Evolutionary conservation across 2,329 filamentous ascomycete genomes (phyloP).

Genomic region (Aureobasidium zeae): DNA sequence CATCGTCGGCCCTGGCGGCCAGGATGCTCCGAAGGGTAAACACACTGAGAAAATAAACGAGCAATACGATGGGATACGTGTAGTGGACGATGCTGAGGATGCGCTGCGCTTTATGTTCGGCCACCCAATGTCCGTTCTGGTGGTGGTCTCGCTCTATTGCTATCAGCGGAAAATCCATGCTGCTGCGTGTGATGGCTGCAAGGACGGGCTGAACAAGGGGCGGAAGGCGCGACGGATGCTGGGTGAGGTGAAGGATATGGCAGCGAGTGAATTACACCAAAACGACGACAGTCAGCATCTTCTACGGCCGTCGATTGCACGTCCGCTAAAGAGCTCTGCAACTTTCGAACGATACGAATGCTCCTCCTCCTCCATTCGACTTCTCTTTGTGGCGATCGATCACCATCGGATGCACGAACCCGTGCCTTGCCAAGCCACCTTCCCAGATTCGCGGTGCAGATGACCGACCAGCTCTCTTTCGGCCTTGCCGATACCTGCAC

Average conservation of each 20-base stretch:
- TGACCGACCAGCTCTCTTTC: no score
- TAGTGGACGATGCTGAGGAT: conserved; percentile 44
- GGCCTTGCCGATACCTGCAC: no score
- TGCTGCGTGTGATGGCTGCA: not conserved
- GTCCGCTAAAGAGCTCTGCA: no score
- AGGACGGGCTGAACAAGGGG: not conserved
- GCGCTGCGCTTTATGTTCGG: conserved; percentile 34
- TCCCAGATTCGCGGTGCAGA: conserved; percentile 5
- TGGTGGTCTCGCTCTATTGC: conserved; percentile 6
- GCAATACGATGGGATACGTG: conserved; percentile 54
- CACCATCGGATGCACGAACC: not conserved
- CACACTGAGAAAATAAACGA: conserved; percentile 53
- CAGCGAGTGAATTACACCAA: not conserved
- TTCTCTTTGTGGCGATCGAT: conserved; percentile 10
- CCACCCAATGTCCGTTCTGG: conserved; percentile 25
- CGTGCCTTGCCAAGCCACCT: not conserved
- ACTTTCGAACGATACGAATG: no score
- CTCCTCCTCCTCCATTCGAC: no score
- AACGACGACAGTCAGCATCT: conserved; percentile 10
- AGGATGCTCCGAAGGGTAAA: conserved; percentile 54
- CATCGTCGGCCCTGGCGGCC: conserved; percentile 39
- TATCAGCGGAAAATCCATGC: no score
- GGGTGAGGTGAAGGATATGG: not conserved
- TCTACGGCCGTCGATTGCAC: conserved; percentile 8
- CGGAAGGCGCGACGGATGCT: not conserved